Evolutionary conservation across 768 basidiomycete genomes (phyloP), one percentile per base, ranked within the genome.

Genomic region (Lactarius deliciosus): DNA sequence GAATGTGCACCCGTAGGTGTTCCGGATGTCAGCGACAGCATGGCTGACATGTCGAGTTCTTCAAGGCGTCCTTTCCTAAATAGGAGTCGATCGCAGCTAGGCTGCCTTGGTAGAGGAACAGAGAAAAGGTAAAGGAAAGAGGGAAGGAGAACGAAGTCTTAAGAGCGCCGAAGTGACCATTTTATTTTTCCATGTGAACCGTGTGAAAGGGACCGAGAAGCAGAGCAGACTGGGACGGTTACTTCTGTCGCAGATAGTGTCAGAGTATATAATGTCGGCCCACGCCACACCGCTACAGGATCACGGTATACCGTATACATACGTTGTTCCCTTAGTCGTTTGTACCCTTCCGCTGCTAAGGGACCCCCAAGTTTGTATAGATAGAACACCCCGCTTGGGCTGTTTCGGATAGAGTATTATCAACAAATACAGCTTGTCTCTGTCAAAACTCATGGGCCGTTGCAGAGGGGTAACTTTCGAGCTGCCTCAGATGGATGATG

Each of bases 1-100:
- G 53, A 65, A 55, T 32, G 40, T 25, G 11, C 58, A 50, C 5
- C 64, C 64, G 22, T 25, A 60, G 9, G 53, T 60, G 22, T 28
- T 41, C 38, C n/a, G 58, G 30, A 65, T 55, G 41, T 65, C 53
- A 22, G 11, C 43, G 25, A 60, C 40, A 4, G 59, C 30, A 16
- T 57, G 53, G 22, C 9, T 32, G 20, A 11, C 64, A 60, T 56
- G 22, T 43, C 34, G 18, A 57, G 22, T 22, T 22, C 22, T 11
- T 50, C 47, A 6, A 22, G 22, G 22, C 47, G 47, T 25, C 47
- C 47, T 13, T 11, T 50, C 47, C 11, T 22, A n/a, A 5, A 50
- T n/a, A 50, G 22, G 22, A 2, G 22, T 50, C 11, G 47, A 25
- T 4, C n/a, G 10, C n/a, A 25, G 22, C 47, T 50, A 13, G 5